phyloP scores from a whole-genome alignment of 2,329 filamentous ascomycete genomes.

The Knufia petricola region DNA sequence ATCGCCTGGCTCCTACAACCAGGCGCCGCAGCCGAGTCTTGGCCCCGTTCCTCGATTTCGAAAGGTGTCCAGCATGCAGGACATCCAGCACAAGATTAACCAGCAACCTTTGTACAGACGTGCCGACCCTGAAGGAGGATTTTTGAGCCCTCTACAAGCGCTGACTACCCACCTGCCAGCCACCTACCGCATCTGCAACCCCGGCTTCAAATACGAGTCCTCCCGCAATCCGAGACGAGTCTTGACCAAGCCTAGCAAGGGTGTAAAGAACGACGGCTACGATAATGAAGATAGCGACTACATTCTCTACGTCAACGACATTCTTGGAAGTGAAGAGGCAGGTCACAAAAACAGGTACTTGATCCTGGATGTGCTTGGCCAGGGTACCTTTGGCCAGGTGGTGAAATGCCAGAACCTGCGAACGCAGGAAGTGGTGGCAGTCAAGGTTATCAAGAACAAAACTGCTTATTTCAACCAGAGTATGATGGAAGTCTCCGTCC shows the following conservation, averaged over 20 bases:
- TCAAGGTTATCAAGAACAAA: conserved; percentile 98
- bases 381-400: conserved; percentile 96
- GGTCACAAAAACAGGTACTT: conserved; percentile 98
- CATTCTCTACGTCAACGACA: conserved; percentile 98
- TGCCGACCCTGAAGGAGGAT: conserved; percentile 92
- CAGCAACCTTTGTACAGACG: conserved; percentile 80
- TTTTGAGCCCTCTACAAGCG: conserved; percentile 95
- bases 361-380: conserved; percentile 90
- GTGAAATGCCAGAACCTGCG: conserved; percentile 98
- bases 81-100: conserved; percentile 76
- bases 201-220: conserved; percentile 96
- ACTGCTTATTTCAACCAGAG: conserved; percentile 99
- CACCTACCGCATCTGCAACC: conserved; percentile 97
- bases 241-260: conserved; percentile 96
- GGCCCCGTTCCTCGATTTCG: conserved; percentile 80
- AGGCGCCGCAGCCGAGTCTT: conserved; percentile 32
- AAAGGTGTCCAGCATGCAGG: conserved; percentile 61
- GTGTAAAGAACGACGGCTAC: conserved; percentile 95
- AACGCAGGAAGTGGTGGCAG: conserved; percentile 94
- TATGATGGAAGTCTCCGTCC: conserved; percentile 99
- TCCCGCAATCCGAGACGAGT: conserved; percentile 92
- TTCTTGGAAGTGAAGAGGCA: conserved; percentile 91
- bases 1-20: conserved; percentile 32
- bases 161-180: conserved; percentile 85
- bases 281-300: conserved; percentile 99